Conservation (phyloP, 1,139 yeast species). For the Kurtzmaniella quercitrusa region DNA sequence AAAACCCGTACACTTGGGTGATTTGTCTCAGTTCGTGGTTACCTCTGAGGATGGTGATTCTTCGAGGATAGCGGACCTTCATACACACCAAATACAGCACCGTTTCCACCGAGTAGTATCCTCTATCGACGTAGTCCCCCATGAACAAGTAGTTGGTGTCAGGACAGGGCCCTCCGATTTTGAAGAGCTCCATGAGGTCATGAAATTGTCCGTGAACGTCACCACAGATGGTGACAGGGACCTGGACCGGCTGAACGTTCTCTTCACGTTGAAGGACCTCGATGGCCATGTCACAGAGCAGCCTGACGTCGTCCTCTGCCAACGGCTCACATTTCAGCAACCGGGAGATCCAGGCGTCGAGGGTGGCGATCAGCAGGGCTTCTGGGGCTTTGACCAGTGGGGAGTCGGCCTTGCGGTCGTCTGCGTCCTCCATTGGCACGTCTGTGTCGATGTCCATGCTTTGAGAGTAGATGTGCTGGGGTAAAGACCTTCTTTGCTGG, state of each 20-base stretch:
- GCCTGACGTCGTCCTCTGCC: slow-evolving; percentile 75
- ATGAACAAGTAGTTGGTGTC: slow-evolving; percentile 70
- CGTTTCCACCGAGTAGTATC: slow-evolving; percentile 89
- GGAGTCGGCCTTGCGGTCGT: slow-evolving; percentile 20
- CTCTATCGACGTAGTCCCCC: slow-evolving; percentile 97
- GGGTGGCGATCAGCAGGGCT: slow-evolving; percentile 45
- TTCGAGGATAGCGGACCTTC: slow-evolving; percentile 81
- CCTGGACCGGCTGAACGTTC: slow-evolving; percentile 90
- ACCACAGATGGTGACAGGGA: slow-evolving; percentile 95
- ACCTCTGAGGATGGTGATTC: slow-evolving; percentile 86
- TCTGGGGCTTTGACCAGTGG: slow-evolving; percentile 4
- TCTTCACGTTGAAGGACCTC: slow-evolving; percentile 88
- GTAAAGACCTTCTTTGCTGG: background rate
- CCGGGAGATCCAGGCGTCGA: slow-evolving; percentile 86
- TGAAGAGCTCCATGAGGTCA: slow-evolving; percentile 83
- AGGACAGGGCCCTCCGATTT: slow-evolving; percentile 94
- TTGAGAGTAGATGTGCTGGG: background rate
- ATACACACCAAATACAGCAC: slow-evolving; percentile 88
- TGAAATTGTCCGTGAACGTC: slow-evolving; percentile 99
- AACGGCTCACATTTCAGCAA: slow-evolving; percentile 78
- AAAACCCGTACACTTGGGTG: slow-evolving; percentile 92
- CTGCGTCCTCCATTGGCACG: slow-evolving; percentile 69
- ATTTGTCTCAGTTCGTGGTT: slow-evolving; percentile 94
- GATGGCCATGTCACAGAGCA: slow-evolving; percentile 84
- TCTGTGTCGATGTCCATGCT: slow-evolving; percentile 64